Base-by-base conservation (phyloP, 1,139 yeast species). In the Kodamaea anthophila region DNA sequence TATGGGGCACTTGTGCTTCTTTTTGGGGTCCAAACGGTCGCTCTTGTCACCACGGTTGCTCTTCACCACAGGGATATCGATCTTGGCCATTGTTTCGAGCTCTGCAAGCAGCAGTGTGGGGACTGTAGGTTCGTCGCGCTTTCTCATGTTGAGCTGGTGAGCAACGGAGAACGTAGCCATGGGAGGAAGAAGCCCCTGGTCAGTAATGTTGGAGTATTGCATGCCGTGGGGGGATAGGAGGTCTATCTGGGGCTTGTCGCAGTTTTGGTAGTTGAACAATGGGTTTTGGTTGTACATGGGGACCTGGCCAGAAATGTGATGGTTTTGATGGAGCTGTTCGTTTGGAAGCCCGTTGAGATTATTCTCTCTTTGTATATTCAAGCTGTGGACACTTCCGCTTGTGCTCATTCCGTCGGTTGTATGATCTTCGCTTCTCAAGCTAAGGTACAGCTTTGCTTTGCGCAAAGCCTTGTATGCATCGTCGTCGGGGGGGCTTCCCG, bases 1-100 rank as follows among this genome's bases (percentile, higher is more conserved):
- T 37, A 86, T 64, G n/a, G 83, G 80, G 60, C 96, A 87, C 42
- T 70, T 70, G 55, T 83, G 88, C 30, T 67, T 64, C 51, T 76
- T 77, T 41, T 75, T 78, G 30, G 80, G 81, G 44, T 70, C 77
- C 27, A 51, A 54, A n/a, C 52, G 41, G 29, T 59, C 53, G 15
- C 54, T 44, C 33, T 52, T 51, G 23, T 41, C 44, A 9, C 42
- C 43, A 15, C 44, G 36, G 25, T 41, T 41, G 26, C 38, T 40
- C 27, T 41, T 40, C 14, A 40, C 45, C 13, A 40, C 36, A 5
- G 44, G 43, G 24, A 41, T 40, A 15, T 41, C 43, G 11, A 40
- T 40, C 20, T 40, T 41, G 15, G 40, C 34, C 41, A 39, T 39
- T 14, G 33, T 27, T 19, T 30, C 39, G 15, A 39, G 32, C 22